Percentiles rank a stretch among this genome's conserved stretches.
These are phyloP conservation scores for Celoporthe dispersa DNA, from an alignment of 2,329 filamentous ascomycete genomes.

Conservation along the genomic window DNA sequence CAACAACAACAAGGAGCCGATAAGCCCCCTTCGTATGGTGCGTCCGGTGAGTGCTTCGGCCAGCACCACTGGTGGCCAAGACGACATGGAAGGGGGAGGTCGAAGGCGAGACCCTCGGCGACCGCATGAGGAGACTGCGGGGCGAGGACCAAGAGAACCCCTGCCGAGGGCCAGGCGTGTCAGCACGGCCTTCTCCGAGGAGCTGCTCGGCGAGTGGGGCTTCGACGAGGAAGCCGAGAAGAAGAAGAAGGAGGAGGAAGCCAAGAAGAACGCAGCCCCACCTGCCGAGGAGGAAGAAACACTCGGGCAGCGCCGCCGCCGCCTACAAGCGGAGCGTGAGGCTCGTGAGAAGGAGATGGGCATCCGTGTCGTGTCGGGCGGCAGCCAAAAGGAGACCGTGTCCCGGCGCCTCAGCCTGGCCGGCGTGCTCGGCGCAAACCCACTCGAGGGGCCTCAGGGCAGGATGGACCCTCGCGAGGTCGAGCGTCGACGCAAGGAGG, in stretches of 20 bases:
- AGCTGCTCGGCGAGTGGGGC: conserved; percentile 69
- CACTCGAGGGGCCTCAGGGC: conserved; percentile 40
- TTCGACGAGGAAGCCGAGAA: conserved; percentile 49
- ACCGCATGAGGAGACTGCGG: conserved; percentile 68
- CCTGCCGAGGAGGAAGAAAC: conserved; percentile 70
- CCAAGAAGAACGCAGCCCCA: conserved; percentile 35
- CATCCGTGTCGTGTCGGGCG: conserved; percentile 36
- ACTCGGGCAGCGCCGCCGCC: conserved; percentile 74
- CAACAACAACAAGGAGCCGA: conserved; percentile 17
- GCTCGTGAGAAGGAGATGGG: conserved; percentile 63
- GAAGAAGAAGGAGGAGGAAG: conserved; percentile 38
- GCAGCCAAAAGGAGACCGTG: conserved; percentile 37
- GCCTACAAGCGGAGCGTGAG: conserved; percentile 72
- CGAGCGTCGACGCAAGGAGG: conserved; percentile 47
- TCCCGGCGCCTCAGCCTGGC: conserved; percentile 59
- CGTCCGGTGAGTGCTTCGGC: conserved; percentile 22
- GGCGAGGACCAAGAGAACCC: conserved; percentile 52
- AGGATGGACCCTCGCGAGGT: conserved; percentile 44
- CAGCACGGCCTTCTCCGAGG: conserved; percentile 68
- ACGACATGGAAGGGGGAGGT: conserved; percentile 51
- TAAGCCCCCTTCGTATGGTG: conserved; percentile 21
- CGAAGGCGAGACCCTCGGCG: conserved; percentile 69
- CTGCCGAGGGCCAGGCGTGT: conserved; percentile 62
- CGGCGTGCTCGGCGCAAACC: conserved; percentile 57
- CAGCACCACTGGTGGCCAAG: conserved; percentile 36